Conservation (phyloP, 176 grass and related monocot species). For the Carex pumila region DNA sequence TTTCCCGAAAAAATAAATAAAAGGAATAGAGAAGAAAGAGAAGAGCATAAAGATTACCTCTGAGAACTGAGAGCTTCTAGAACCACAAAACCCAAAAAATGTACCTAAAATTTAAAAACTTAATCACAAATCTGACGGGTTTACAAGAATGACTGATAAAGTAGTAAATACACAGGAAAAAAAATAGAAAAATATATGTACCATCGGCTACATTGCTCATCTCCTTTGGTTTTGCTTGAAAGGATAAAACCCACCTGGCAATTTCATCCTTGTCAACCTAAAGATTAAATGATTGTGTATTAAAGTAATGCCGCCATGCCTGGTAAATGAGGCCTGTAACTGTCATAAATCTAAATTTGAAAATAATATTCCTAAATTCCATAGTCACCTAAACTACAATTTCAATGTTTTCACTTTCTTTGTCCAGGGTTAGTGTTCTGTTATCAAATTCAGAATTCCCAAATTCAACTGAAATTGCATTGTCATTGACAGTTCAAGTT, state of each 20-base stretch:
- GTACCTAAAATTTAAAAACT: slow-evolving; percentile 28
- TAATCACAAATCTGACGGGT: neutral
- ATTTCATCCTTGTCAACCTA: slow-evolving; percentile 80
- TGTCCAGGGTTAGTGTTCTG: neutral
- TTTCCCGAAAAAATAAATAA: slow-evolving; percentile 1
- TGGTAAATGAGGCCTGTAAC: neutral
- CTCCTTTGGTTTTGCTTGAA: slow-evolving; percentile 53
- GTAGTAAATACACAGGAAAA: neutral
- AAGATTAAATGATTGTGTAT: neutral
- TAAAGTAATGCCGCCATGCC: neutral
- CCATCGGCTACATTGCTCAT: slow-evolving; percentile 27
- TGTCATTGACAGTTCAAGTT: neutral
- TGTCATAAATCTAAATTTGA: neutral
- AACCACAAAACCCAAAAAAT: slow-evolving; percentile 91
- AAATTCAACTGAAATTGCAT: neutral
- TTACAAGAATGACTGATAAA: neutral
- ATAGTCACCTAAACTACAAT: neutral
- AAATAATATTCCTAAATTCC: neutral
- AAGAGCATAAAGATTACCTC: slow-evolving; percentile 23
- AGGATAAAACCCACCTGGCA: slow-evolving; percentile 69
- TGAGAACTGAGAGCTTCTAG: slow-evolving; percentile 61
- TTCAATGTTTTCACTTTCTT: neutral
- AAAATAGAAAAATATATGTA: slow-evolving; percentile 25
- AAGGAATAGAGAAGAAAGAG: neutral
- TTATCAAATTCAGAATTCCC: neutral